A percentile compares a stretch with the other conserved stretches of the same genome.
These are phyloP conservation scores for Stropharia rugosoannulata DNA, from an alignment of 768 basidiomycete species.

Conservation along the genomic window DNA sequence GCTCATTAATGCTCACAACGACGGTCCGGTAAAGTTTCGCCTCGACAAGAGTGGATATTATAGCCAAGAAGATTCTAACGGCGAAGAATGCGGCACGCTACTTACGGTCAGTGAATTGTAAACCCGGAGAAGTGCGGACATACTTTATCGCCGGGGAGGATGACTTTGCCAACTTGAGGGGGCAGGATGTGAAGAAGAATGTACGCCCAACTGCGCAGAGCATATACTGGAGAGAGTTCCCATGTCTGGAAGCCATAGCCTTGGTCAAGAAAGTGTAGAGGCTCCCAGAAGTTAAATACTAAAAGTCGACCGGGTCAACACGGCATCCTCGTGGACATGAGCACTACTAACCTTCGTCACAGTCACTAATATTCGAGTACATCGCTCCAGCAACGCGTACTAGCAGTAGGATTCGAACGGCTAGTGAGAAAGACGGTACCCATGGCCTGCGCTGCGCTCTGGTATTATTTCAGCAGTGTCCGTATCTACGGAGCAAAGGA, in stretches of 20 bases:
- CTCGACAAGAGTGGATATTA: conserved; percentile 76
- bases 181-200: conserved; percentile 78
- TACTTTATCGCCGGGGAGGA: conserved; percentile 68
- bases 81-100: conserved; percentile 90
- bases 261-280: conserved; percentile 85
- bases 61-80: conserved; percentile 75
- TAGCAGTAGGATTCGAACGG: conserved; percentile 80
- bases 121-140: background rate
- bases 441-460: conserved; percentile 79
- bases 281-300: conserved; percentile 99
- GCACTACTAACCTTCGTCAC: conserved; percentile 80
- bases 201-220: conserved; percentile 96
- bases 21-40: conserved; percentile 81
- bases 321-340: background rate
- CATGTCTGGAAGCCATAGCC: conserved; percentile 96
- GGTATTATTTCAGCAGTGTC: conserved; percentile 10
- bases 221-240: conserved; percentile 89
- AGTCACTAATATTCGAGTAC: conserved; percentile 94
- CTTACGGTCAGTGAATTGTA: conserved; percentile 1
- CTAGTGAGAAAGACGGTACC: conserved; percentile 81
- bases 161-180: conserved; percentile 50
- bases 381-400: conserved; percentile 83
- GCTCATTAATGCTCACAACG: conserved; percentile 78
- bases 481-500: background rate
- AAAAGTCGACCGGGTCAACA: background rate